Evolutionary conservation across 305 asterid species (phyloP).

Genomic region (Fraxinus floribunda): DNA sequence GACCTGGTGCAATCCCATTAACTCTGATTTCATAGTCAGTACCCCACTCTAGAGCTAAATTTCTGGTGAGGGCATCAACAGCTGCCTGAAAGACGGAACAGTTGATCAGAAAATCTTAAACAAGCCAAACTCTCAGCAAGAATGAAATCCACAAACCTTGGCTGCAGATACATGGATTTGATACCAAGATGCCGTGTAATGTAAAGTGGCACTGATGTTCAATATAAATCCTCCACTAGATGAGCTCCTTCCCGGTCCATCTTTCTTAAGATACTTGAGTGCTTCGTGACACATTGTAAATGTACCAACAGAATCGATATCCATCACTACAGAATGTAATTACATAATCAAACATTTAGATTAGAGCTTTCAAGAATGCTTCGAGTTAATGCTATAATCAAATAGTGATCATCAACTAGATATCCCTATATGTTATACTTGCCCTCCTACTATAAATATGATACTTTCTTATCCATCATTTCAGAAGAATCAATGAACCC

Average conservation of each 20-base stretch:
- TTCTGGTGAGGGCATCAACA: constrained; percentile 81
- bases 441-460: not conserved
- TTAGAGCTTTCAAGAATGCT: not conserved
- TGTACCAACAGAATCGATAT: constrained; percentile 93
- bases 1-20: constrained; percentile 98
- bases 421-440: not conserved
- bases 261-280: constrained; percentile 67
- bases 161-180: constrained; percentile 97
- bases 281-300: constrained; percentile 95
- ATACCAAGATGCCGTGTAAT: constrained; percentile 94
- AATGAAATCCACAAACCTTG: constrained; percentile 55
- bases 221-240: constrained; percentile 73
- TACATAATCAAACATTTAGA: not conserved
- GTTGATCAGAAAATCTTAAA: not conserved
- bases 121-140: constrained; percentile 5
- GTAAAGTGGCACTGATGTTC: constrained; percentile 93
- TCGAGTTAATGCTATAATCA: not conserved
- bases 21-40: constrained; percentile 83
- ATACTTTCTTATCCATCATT: not conserved
- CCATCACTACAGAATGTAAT: constrained; percentile 55
- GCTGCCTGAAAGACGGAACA: constrained; percentile 58
- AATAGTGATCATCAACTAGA: not conserved
- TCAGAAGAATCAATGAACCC: not conserved
- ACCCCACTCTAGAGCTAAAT: constrained; percentile 96
- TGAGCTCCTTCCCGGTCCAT: constrained; percentile 56